Evolutionary conservation across 331 rosid genomes (phyloP).

Genomic region (Acacia concinna): DNA sequence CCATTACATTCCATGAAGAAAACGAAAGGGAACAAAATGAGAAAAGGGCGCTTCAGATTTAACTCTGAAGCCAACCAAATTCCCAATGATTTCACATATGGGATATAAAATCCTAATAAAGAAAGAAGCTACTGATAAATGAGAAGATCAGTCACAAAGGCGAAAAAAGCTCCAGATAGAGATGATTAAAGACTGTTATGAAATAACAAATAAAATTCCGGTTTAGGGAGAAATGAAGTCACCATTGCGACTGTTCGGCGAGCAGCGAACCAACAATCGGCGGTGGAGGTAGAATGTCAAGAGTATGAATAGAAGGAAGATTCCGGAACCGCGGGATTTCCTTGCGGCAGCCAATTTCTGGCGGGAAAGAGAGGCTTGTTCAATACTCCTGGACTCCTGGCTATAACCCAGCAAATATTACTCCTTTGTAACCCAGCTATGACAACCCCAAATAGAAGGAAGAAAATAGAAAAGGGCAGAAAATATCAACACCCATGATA

Average conservation of each 20-base stretch:
- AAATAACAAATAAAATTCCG: not conserved
- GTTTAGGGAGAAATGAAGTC: not conserved
- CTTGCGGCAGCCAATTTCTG: not conserved
- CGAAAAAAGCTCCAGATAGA: not conserved
- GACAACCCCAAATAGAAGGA: too few relatives aligned
- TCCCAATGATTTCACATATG: not conserved
- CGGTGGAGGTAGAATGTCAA: not conserved
- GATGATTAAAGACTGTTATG: not conserved
- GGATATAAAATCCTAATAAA: not conserved
- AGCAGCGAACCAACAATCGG: not conserved
- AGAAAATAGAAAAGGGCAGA: too few relatives aligned
- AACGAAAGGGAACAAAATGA: not conserved
- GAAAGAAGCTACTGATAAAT: not conserved
- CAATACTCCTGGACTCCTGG: too few relatives aligned
- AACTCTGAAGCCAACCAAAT: constrained; percentile 6
- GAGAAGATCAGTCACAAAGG: not conserved
- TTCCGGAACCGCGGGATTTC: constrained; percentile 15
- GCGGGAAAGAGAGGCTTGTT: constrained; percentile 39
- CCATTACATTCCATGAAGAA: not conserved
- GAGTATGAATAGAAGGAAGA: constrained; percentile 8
- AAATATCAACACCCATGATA: too few relatives aligned
- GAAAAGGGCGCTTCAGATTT: not conserved
- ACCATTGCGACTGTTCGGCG: constrained; percentile 47
- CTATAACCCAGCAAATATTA: not conserved
- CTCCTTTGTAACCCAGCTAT: too few relatives aligned